Conservation (phyloP, 768 basidiomycete species). For the Punctularia strigosozonata region DNA sequence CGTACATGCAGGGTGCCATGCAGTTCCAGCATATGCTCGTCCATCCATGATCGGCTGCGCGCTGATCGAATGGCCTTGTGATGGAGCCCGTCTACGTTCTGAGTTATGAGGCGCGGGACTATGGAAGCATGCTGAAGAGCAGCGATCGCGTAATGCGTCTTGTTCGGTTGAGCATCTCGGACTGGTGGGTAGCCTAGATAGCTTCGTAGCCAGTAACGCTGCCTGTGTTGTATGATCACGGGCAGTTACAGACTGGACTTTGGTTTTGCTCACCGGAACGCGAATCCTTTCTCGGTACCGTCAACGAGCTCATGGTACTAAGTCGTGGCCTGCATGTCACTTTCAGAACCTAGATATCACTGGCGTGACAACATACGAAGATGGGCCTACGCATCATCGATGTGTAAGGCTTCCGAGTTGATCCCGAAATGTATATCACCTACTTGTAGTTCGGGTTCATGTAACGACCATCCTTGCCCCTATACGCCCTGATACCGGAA, state of each 20-base stretch:
- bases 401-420: too few relatives aligned
- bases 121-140: constrained; percentile 64
- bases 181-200: constrained; percentile 84
- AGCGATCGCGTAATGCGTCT: constrained; percentile 80
- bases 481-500: constrained; percentile 90
- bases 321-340: constrained; percentile 10
- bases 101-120: constrained; percentile 61
- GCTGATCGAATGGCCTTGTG: constrained; percentile 56
- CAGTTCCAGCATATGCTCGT: constrained; percentile 57
- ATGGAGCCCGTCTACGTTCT: constrained; percentile 93
- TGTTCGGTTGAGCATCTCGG: constrained; percentile 73
- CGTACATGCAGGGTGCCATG: constrained; percentile 80
- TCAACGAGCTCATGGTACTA: constrained; percentile 79
- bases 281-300: constrained; percentile 49
- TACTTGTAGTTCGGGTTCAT: constrained; percentile 88
- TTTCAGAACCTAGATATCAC: too few relatives aligned
- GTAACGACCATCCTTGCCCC: constrained; percentile 76
- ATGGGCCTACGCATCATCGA: constrained; percentile 10
- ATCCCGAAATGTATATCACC: constrained; percentile 10
- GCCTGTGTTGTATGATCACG: constrained; percentile 30
- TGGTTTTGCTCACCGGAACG: constrained; percentile 46
- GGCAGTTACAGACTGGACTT: neutral
- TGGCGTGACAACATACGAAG: constrained; percentile 11
- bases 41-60: constrained; percentile 23
- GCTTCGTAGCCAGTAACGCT: constrained; percentile 83